These are phyloP conservation scores for Butyriboletus appendiculatus DNA, from an alignment of 1,284 basidiomycete species.

Conservation along the genomic window DNA sequence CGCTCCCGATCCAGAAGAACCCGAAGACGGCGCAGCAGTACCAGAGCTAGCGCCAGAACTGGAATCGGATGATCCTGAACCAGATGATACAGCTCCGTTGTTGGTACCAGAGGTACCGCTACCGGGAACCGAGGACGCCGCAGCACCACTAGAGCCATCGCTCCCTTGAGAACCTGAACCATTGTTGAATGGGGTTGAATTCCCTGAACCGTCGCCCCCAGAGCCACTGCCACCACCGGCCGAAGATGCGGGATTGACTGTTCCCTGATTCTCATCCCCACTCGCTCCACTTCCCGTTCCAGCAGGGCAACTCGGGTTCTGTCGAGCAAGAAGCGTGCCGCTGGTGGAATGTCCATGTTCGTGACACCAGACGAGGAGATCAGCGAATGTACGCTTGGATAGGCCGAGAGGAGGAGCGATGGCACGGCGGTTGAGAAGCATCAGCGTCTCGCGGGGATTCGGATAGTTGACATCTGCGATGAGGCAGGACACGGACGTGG, in stretches of 20 bases:
- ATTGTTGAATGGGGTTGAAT: background rate
- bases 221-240: background rate
- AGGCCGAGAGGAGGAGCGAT: constrained; percentile 27
- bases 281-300: background rate
- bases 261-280: background rate
- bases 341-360: constrained; percentile 11
- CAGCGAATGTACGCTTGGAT: constrained; percentile 22
- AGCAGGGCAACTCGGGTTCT: constrained; percentile 22
- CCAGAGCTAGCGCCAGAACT: background rate
- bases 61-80: background rate
- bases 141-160: background rate
- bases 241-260: background rate
- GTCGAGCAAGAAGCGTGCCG: constrained; percentile 25
- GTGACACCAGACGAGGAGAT: constrained; percentile 35
- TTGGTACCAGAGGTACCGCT: constrained; percentile 2
- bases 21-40: background rate
- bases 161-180: background rate
- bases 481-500: constrained; percentile 17
- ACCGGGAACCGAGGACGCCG: constrained; percentile 9
- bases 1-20: background rate
- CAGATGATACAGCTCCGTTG: background rate
- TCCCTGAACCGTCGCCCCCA: background rate
- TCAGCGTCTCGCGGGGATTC: constrained; percentile 24
- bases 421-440: constrained; percentile 24
- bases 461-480: constrained; percentile 30